Evolutionary conservation across 495 filamentous ascomycete genomes (phyloP), one percentile per base, ranked within the genome.

Genomic region (Astrothelium subdiscretum): DNA sequence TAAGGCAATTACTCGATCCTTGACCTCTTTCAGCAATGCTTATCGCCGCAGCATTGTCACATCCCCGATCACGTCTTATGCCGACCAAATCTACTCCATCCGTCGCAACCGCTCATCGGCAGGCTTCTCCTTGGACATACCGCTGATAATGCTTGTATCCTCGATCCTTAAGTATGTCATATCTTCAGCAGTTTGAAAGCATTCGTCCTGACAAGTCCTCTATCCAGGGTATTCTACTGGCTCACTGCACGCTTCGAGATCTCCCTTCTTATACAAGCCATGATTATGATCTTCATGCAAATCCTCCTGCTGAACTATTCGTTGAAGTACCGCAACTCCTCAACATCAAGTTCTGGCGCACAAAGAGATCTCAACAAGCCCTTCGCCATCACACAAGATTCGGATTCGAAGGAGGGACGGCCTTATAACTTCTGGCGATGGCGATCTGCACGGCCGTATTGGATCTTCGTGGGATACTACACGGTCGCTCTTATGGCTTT

Each of bases 381-480:
- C 18, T 86, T 86, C 62, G 73, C 80, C 0, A 82, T 80, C 5
- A 71, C 74, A 6, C 79, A 79, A 63, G 82, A 85, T 61, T 75
- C 78, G 18, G 65, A 68, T 20, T 35, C 20, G 27, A 32, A 18
- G 65, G 67, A 27, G 67, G 75, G 32, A 61, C 78, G 94, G 60
- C 92, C 94, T 1, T 97, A 87, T 69, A 83, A 87, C 63, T 98
- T 98, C 71, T 98, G 94, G 94, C 89, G 90, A 70, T 98, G 94
- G 94, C 83, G 80, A 66, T 83, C 81, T 31, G 80, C 87, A 22
- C 87, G 86, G 66, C 92, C 92, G 81, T 98, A 96, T 72, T 98
- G 92, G 91, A 80, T 87, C 66, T 95, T 91, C 71, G 70, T 98
- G 42, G 75, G 82, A 32, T 87, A 87, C 74, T 83, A 95, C 62